Percentiles rank a stretch among this genome's conserved stretches.
Conservation (phyloP, 306 rosid species). For the Rubus idaeus region DNA sequence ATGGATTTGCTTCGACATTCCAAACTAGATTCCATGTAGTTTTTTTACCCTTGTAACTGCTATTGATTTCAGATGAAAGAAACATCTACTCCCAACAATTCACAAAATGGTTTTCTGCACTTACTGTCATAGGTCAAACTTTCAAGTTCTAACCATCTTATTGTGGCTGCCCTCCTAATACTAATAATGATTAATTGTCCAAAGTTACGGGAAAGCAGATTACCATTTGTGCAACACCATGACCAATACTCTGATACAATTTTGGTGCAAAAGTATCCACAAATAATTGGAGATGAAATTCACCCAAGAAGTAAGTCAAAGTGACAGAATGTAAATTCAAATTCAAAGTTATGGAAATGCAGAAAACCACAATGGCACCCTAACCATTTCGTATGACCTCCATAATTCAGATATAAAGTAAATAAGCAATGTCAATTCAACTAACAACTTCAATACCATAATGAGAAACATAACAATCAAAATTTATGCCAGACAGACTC, state of each 20-base stretch:
- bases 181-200: too few relatives aligned
- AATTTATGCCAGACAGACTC: slow-evolving; percentile 37
- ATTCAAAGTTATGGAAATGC: not conserved
- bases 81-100: too few relatives aligned
- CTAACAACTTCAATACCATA: slow-evolving; percentile 14
- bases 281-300: not conserved
- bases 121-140: too few relatives aligned
- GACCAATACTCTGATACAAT: not conserved
- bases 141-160: too few relatives aligned
- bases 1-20: too few relatives aligned
- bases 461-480: slow-evolving; percentile 25
- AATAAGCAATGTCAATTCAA: slow-evolving; percentile 1
- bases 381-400: slow-evolving; percentile 17
- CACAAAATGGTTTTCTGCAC: too few relatives aligned
- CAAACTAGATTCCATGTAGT: too few relatives aligned
- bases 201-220: too few relatives aligned
- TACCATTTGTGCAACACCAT: too few relatives aligned
- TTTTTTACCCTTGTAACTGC: not conserved
- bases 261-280: not conserved
- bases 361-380: not conserved
- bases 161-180: too few relatives aligned
- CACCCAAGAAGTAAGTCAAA: not conserved
- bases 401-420: slow-evolving; percentile 11
- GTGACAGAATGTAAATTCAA: slow-evolving; percentile 6
- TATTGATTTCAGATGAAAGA: not conserved